Evolutionary conservation across 805 yeast species (phyloP), one percentile per base, ranked within the genome.

Genomic region (Pichia gijzeniarum): DNA sequence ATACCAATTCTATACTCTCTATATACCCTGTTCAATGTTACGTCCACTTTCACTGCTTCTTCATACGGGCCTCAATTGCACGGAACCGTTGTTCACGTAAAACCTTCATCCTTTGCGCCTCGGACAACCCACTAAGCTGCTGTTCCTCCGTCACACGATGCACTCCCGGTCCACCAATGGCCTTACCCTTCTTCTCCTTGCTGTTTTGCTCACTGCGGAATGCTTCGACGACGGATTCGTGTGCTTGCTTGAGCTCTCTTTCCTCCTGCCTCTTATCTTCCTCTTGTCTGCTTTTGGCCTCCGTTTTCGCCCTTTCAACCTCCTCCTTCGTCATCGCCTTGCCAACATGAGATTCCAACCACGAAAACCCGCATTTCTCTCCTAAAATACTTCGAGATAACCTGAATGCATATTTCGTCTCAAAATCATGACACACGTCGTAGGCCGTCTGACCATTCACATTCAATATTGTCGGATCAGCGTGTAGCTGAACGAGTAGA

Each of bases 71-170:
- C 61, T 93, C 98, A 0, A 95, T 97, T 0, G 99, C 99, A 45
- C 98, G 74, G 1, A 97, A 97, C 44, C 98, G 72, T 58, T 90
- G 90, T 57, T 93, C 99, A 49, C 99, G 77, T 85, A 90, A 89
- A 18, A 93, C 66, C 56, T 81, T 75, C 73, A 74, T 72, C 56
- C 79, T 74, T 52, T 90, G 96, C 21, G 80, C 87, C 1, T 81
- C 88, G 7, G 79, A 73, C 44, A 91, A 68, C 0, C 89, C 81
- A 37, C 75, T 72, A 44, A 81, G 55, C 38, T 78, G 79, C 19
- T 68, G 65, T 51, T 65, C 72, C 36, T 62, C 65, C 1, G 60
- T 51, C 16, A 52, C 48, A 6, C 25, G 31, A 4, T 2, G 19
- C 2, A 41, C 14, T 31, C 40, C 48, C 33, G 39, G 48, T 4